Evolutionary conservation across 257 asterid genomes (phyloP).

Genomic region (Prunella vulgaris): DNA sequence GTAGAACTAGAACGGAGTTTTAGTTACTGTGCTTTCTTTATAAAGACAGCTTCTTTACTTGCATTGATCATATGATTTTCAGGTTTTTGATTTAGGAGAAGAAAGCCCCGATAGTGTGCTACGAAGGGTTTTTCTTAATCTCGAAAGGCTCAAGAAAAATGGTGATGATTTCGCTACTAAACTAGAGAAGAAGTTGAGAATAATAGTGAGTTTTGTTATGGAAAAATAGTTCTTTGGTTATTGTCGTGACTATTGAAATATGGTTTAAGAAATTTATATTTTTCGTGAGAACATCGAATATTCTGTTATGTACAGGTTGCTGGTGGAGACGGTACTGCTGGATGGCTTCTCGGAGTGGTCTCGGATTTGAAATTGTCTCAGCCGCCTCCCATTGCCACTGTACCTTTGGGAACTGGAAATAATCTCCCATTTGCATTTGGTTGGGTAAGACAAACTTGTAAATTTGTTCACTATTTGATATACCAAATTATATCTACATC

Average conservation of each 20-base stretch:
- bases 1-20: neutral
- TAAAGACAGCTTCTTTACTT: neutral
- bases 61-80: conserved; percentile 24
- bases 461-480: neutral
- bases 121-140: conserved; percentile 45
- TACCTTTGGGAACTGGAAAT: conserved; percentile 98
- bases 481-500: neutral
- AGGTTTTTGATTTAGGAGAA: conserved; percentile 85
- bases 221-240: neutral
- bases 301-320: conserved; percentile 57
- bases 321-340: conserved; percentile 99
- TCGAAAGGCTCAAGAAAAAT: conserved; percentile 58
- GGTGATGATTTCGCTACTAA: conserved; percentile 54
- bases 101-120: conserved; percentile 71
- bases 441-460: conserved; percentile 48
- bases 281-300: neutral
- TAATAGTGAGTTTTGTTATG: conserved; percentile 39
- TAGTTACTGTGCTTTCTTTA: neutral
- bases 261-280: no score
- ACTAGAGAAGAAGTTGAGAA: conserved; percentile 50
- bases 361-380: conserved; percentile 67
- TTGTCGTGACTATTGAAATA: neutral
- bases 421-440: conserved; percentile 98
- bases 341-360: conserved; percentile 95
- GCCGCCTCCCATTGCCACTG: conserved; percentile 86